Conservation (phyloP, 176 grass and related monocot genomes). For the Puya raimondii region DNA sequence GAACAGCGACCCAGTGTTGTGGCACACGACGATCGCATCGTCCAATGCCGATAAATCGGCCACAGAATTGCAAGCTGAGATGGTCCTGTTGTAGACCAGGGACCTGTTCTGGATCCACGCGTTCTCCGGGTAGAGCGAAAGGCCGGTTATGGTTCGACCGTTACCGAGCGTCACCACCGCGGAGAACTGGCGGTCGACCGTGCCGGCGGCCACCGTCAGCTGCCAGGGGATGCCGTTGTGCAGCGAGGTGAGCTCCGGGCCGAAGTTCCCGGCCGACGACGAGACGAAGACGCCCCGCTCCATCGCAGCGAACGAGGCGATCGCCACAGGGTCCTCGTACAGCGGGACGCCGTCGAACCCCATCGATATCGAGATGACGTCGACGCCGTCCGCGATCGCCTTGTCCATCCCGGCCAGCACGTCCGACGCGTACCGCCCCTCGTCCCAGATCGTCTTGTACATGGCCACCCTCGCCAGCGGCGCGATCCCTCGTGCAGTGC, state of each 20-base stretch:
- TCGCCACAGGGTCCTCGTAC: constrained; percentile 44
- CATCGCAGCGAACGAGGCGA: constrained; percentile 65
- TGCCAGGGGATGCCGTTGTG: constrained; percentile 10
- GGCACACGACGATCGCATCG: background rate
- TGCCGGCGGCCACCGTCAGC: constrained; percentile 1
- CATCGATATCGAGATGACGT: constrained; percentile 67
- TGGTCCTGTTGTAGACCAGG: background rate
- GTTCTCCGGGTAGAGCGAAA: constrained; percentile 5
- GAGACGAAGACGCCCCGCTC: constrained; percentile 59
- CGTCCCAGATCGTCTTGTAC: constrained; percentile 65
- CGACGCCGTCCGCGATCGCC: constrained; percentile 74
- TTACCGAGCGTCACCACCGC: constrained; percentile 4
- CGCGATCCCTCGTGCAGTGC: constrained; percentile 55
- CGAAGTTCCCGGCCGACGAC: constrained; percentile 57
- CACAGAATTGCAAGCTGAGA: background rate
- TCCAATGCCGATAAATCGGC: background rate
- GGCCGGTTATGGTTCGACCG: background rate
- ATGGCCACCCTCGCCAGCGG: constrained; percentile 55
- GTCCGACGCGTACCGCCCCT: constrained; percentile 42
- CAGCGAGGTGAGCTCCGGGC: constrained; percentile 33
- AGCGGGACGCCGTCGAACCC: constrained; percentile 17
- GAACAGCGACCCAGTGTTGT: background rate
- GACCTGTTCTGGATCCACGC: background rate
- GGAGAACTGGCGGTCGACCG: constrained; percentile 3
- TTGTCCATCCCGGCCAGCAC: constrained; percentile 61